Percentiles rank a stretch among this genome's conserved stretches.
Conservation (phyloP, 2,329 filamentous ascomycete species). For the Phyllosticta ampelicida region DNA sequence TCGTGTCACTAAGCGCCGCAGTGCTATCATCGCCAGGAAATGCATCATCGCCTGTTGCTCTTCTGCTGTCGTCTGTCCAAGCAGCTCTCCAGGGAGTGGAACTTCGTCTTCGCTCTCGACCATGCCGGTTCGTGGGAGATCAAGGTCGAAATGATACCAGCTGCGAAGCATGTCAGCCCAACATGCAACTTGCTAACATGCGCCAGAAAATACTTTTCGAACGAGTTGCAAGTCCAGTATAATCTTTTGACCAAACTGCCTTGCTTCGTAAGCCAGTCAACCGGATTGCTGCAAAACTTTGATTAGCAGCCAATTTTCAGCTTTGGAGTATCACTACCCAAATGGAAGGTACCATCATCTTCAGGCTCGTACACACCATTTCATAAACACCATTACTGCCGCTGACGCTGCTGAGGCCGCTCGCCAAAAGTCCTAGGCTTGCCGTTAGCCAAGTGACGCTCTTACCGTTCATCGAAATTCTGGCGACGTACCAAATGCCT, state of each 20-base stretch:
- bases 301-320: not conserved
- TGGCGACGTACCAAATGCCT: slow-evolving; percentile 38
- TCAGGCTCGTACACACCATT: slow-evolving; percentile 33
- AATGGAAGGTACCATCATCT: no score
- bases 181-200: no score
- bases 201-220: slow-evolving; percentile 37
- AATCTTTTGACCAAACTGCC: slow-evolving; percentile 43
- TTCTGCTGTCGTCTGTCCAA: slow-evolving; percentile 28
- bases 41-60: slow-evolving; percentile 43
- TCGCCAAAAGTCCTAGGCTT: slow-evolving; percentile 48
- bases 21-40: slow-evolving; percentile 49
- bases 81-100: slow-evolving; percentile 44
- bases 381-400: slow-evolving; percentile 46
- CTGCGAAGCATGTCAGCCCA: slow-evolving; percentile 23
- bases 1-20: slow-evolving; percentile 42
- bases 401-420: slow-evolving; percentile 45
- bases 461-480: not conserved
- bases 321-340: not conserved
- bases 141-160: slow-evolving; percentile 47
- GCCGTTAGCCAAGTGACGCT: not conserved
- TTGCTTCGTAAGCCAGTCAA: slow-evolving; percentile 37
- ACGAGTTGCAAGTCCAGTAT: slow-evolving; percentile 49
- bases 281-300: slow-evolving; percentile 17
- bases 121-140: slow-evolving; percentile 46
- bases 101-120: slow-evolving; percentile 43